phyloP scores from a whole-genome alignment of 805 yeast species.

The Teunomyces lycoperdinae region DNA sequence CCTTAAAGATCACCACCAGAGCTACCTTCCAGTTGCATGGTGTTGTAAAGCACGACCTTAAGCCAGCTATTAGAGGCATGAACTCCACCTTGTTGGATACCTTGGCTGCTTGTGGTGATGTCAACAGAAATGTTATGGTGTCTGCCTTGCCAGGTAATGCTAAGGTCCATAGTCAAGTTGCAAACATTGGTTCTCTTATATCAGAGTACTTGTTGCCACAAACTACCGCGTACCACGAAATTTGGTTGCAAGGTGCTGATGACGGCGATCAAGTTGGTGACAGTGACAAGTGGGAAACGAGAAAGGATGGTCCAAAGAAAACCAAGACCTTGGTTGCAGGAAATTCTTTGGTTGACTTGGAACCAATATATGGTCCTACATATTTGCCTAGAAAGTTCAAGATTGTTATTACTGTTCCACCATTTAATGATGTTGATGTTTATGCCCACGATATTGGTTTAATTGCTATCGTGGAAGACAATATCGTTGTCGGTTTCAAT shows the following conservation, averaged over 20 bases:
- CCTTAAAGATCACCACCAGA: constrained; percentile 91
- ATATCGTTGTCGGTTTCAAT: constrained; percentile 74
- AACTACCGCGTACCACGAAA: constrained; percentile 95
- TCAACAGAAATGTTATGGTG: constrained; percentile 91
- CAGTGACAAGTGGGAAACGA: constrained; percentile 57
- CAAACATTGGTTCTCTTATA: constrained; percentile 57
- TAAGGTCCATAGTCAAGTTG: constrained; percentile 73
- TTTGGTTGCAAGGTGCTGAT: constrained; percentile 90
- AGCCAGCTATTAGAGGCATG: constrained; percentile 90
- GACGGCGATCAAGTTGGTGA: constrained; percentile 67
- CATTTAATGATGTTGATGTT: constrained; percentile 94
- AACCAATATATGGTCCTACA: constrained; percentile 83
- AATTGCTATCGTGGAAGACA: constrained; percentile 74
- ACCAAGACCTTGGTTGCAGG: constrained; percentile 85
- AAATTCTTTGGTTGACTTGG: constrained; percentile 74
- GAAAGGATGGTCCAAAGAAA: constrained; percentile 75
- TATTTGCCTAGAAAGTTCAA: constrained; percentile 95
- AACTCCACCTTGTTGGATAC: constrained; percentile 89
- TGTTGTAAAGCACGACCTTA: constrained; percentile 82
- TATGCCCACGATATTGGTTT: constrained; percentile 94
- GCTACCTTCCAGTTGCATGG: constrained; percentile 98
- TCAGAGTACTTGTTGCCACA: constrained; percentile 83
- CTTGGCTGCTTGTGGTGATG: constrained; percentile 98
- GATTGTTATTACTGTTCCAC: constrained; percentile 92
- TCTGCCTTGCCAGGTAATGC: constrained; percentile 87